Evolutionary conservation across 768 basidiomycete genomes (phyloP), one percentile per base, ranked within the genome.

Genomic region (Mrakia blollopis): DNA sequence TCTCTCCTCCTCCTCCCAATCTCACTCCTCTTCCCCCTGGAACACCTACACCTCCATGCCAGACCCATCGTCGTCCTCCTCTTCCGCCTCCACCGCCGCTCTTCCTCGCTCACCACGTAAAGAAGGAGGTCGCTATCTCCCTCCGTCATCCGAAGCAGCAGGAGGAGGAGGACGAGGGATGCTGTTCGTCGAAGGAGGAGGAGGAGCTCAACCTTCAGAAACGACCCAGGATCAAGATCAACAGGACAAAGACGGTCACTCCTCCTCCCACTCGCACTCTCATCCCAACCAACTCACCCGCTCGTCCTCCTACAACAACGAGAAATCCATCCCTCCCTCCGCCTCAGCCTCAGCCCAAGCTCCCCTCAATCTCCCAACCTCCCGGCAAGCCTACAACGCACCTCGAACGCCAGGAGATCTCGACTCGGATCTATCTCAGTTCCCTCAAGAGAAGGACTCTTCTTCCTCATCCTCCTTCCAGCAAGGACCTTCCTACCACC

Each of bases 361-460:
- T 28, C 57, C 57, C 25, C 23, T 57, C 57, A 57, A 57, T 25
- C 11, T 28, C 57, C 57, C 57, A 57, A 57, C 65, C 65, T 14
- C 65, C 44, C 65, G 65, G 21, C 35, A 25, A 68, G 65, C 35
- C 37, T 68, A n/a, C 65, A 68, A 68, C 37, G 65, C 37, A 5
- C 65, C 65, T 39, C 35, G 25, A 37, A 68, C 65, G 5, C 35
- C 65, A 21, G 65, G 65, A n/a, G 63, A 65, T 8, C 57, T 28
- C 23, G 35, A n/a, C 65, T 3, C 35, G 6, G 65, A 23, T 14
- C 1, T 50, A 1, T 16, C 47, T 23, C 25, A 68, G 35, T 35
- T n/a, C 65, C 37, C 25, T 25, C 5, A 25, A 35, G 65, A 68
- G 37, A 68, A 68, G 37, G 65, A 35, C 2, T 25, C 35, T 16